Percentiles rank a stretch among this genome's conserved stretches.
These are phyloP conservation scores for Gamarada debralockiae DNA, from an alignment of 495 filamentous ascomycete species.

Conservation along the genomic window DNA sequence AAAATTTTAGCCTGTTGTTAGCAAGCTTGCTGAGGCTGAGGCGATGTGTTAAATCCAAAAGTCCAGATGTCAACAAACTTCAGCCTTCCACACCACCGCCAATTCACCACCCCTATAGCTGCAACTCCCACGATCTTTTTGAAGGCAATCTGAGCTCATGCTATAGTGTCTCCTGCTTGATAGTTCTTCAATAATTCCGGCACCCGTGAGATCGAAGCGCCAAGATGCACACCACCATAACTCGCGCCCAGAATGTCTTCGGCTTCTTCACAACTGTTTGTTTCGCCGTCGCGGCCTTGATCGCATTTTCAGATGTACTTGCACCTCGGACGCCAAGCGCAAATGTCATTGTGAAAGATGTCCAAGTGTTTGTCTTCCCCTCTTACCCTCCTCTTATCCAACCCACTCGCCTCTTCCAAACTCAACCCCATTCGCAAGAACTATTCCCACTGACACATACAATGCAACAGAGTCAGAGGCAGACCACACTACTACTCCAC, in stretches of 20 bases:
- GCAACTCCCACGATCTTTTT: neutral
- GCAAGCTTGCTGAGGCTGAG: neutral
- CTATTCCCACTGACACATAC: neutral
- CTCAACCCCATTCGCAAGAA: neutral
- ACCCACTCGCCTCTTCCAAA: neutral
- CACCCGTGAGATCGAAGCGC: neutral
- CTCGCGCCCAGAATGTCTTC: slow-evolving; percentile 86
- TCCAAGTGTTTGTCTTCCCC: slow-evolving; percentile 64
- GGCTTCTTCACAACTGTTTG: slow-evolving; percentile 96
- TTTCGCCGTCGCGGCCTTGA: slow-evolving; percentile 71
- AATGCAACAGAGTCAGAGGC: slow-evolving; percentile 63
- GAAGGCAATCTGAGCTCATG: neutral
- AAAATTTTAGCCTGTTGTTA: too few species aligned
- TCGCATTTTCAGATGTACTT: slow-evolving; percentile 75
- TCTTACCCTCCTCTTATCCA: neutral
- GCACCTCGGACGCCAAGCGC: slow-evolving; percentile 63
- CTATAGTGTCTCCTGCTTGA: neutral
- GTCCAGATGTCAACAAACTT: neutral
- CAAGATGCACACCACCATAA: slow-evolving; percentile 80
- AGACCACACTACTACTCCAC: slow-evolving; percentile 89
- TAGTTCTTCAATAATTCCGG: neutral
- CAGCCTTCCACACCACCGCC: neutral
- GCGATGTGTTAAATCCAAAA: neutral
- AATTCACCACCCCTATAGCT: neutral
- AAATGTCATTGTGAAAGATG: slow-evolving; percentile 64